Evolutionary conservation across 2,329 filamentous ascomycete genomes (phyloP), one percentile per base, ranked within the genome.

Genomic region (Cladophialophora carrionii): DNA sequence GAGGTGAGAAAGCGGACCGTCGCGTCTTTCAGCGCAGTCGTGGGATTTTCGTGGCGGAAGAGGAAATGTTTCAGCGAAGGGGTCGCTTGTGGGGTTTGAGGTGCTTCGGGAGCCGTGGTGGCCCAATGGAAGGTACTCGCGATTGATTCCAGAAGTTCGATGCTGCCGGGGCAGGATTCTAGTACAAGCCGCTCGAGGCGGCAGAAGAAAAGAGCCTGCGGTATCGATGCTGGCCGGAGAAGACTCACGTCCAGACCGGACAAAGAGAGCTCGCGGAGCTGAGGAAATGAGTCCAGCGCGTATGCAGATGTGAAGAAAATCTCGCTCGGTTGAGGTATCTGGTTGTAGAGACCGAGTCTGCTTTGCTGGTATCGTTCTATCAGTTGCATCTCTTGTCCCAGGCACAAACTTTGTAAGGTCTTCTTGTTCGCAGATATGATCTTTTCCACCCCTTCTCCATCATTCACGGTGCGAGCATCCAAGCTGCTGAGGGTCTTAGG

Each of bases 381-480:
- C n/a, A 72, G 49, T 12, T 63, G 56, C 51, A 62, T 71, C 54
- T 72, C 71, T 61, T 72, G 70, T 43, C 71, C 71, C 43, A 72
- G 48, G n/a, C 61, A 53, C n/a, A 72, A 37, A 9, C 55, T 62
- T n/a, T 66, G 48, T 10, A 72, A 61, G 5, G 62, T 69, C 53
- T 56, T 61, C 48, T 53, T 68, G 62, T 66, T 72, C 10, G 65
- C 62, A 8, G 60, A 34, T n/a, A 72, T 59, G 41, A 72, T 64
- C 53, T 64, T 70, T 43, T 61, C 64, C 3, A 70, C 54, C 14
- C 34, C 57, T 9, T 70, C 64, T 24, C 70, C 71, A 10, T 70
- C 67, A 31, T 64, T 63, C 29, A 72, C 53, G 1, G 67, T 68
- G 20, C 66, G 63, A 31, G 67, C 70, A 62, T 71, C 69, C n/a